Conservation (phyloP, 805 yeast species). For the Dipodascus albidus region DNA sequence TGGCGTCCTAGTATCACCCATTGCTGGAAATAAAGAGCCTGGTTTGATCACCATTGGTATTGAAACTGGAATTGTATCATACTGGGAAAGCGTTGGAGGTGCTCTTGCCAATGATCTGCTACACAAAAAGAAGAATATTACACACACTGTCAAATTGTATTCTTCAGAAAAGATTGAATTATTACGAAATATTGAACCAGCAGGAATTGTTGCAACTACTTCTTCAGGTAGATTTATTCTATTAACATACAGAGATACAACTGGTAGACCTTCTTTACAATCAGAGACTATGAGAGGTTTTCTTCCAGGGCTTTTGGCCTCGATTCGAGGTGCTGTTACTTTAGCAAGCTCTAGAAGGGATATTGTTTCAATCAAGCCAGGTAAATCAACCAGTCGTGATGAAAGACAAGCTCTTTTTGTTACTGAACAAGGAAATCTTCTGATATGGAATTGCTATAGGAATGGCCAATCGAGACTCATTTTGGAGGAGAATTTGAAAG, state of each 20-base stretch:
- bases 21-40: constrained; percentile 43
- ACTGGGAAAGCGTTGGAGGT: constrained; percentile 63
- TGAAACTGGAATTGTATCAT: constrained; percentile 45
- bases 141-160: constrained; percentile 31
- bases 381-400: constrained; percentile 40
- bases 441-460: constrained; percentile 38
- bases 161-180: constrained; percentile 45
- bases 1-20: constrained; percentile 48
- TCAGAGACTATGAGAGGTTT: constrained; percentile 19
- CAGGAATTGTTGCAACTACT: constrained; percentile 64
- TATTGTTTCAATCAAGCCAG: constrained; percentile 48
- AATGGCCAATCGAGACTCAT: constrained; percentile 32
- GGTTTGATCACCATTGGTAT: constrained; percentile 62
- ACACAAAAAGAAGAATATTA: constrained; percentile 28
- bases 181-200: constrained; percentile 55
- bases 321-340: constrained; percentile 17
- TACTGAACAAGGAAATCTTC: constrained; percentile 35
- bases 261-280: constrained; percentile 42
- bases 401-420: constrained; percentile 32
- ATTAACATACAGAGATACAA: constrained; percentile 51
- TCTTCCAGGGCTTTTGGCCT: constrained; percentile 20
- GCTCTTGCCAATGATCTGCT: constrained; percentile 56
- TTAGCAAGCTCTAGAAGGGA: constrained; percentile 25
- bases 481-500: constrained; percentile 27
- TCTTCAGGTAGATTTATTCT: constrained; percentile 55